These are phyloP conservation scores for Cyberlindnera euphorbiiphila DNA, from an alignment of 805 yeast species.

Conservation along the genomic window DNA sequence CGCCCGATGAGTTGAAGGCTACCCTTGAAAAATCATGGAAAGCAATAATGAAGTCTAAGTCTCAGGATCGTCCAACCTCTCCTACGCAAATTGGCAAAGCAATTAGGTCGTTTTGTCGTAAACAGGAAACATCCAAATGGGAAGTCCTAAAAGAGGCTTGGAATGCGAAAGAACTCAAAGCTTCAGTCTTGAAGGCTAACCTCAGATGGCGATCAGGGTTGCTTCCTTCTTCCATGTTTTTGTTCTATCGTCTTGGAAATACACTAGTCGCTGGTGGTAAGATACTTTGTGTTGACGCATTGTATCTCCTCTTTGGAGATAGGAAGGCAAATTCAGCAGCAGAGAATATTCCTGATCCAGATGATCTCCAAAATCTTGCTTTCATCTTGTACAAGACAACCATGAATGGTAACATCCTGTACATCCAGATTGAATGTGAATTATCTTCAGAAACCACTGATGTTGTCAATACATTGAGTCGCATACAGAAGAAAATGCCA, in stretches of 20 bases:
- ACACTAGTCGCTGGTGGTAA: not conserved
- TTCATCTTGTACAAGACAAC: too few relatives aligned
- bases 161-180: not conserved
- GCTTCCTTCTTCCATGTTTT: not conserved
- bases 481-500: not conserved
- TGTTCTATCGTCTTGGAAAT: not conserved
- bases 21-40: too few relatives aligned
- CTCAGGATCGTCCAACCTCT: too few relatives aligned
- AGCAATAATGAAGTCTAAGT: too few relatives aligned
- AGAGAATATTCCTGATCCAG: too few relatives aligned
- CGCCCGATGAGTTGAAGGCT: too few relatives aligned
- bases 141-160: not conserved
- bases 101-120: too few relatives aligned
- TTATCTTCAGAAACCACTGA: not conserved
- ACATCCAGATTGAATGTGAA: not conserved
- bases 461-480: not conserved
- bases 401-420: too few relatives aligned
- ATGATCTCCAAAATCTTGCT: too few relatives aligned
- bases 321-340: not conserved
- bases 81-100: too few relatives aligned
- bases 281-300: not conserved
- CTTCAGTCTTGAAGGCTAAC: not conserved
- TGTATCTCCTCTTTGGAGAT: not conserved
- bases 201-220: not conserved
- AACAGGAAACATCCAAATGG: too few relatives aligned